phyloP scores from a whole-genome alignment of 2,329 filamentous ascomycete genomes.

The Cladosporium sp. region DNA sequence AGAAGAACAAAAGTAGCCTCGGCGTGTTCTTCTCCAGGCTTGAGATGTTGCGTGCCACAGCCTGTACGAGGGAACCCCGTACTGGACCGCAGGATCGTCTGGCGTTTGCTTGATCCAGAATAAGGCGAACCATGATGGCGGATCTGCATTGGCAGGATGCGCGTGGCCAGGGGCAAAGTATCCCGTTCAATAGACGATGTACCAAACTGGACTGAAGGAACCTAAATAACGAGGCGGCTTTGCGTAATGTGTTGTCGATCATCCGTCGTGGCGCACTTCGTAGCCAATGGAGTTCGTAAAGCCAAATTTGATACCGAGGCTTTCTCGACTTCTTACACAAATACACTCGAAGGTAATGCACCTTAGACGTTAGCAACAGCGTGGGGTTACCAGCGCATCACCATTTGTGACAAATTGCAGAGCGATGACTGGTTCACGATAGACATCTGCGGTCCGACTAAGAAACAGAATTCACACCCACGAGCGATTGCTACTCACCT shows the following conservation, averaged over 20 bases:
- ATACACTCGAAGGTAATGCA: background rate
- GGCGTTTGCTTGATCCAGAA: background rate
- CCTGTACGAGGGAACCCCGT: background rate
- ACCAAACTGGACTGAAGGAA: background rate
- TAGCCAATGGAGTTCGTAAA: background rate
- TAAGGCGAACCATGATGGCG: background rate
- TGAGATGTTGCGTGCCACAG: background rate
- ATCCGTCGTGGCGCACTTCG: background rate
- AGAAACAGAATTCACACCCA: background rate
- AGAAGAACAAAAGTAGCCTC: background rate
- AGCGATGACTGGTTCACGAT: background rate
- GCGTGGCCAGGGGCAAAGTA: background rate
- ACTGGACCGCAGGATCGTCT: background rate
- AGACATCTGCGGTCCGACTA: background rate
- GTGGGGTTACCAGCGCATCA: background rate
- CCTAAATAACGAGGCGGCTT: background rate
- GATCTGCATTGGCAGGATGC: background rate
- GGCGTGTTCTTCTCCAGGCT: background rate
- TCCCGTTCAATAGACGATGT: constrained; percentile 1
- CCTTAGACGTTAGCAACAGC: background rate
- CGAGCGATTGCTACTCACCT: background rate
- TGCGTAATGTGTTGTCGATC: background rate
- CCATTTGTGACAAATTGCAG: constrained; percentile 1
- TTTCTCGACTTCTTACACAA: background rate
- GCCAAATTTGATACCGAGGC: constrained; percentile 11